Percentiles rank a stretch among this genome's conserved stretches.
Evolutionary conservation across 1,284 basidiomycete genomes (phyloP).

Genomic region (Sanghuangporus weigelae): DNA sequence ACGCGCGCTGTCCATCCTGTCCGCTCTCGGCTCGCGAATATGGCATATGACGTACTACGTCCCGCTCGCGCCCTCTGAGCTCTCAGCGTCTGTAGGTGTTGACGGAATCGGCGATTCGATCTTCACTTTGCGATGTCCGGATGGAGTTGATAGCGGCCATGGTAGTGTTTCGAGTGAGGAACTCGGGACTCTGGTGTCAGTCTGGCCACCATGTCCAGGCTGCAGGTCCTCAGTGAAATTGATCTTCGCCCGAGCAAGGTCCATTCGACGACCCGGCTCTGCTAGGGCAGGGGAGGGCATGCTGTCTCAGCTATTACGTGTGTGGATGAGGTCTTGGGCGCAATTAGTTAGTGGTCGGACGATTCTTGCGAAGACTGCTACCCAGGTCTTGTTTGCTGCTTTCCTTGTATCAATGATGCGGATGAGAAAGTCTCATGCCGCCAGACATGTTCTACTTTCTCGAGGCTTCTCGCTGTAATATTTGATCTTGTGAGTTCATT

Average conservation of each 20-base stretch:
- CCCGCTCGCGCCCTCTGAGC: conserved; percentile 4
- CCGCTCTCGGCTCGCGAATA: conserved; percentile 12
- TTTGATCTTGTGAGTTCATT: background rate
- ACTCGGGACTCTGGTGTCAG: conserved; percentile 19
- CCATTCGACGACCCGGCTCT: background rate
- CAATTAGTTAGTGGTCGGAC: conserved; percentile 20
- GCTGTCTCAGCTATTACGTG: background rate
- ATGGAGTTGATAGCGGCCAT: background rate
- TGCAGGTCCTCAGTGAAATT: conserved; percentile 21
- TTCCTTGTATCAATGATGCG: conserved; percentile 21
- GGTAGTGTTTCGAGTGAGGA: background rate
- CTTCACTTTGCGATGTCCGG: background rate
- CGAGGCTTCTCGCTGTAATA: background rate
- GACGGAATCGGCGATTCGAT: conserved; percentile 11
- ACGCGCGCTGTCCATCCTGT: conserved; percentile 19
- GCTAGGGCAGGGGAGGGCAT: background rate
- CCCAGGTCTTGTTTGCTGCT: conserved; percentile 21
- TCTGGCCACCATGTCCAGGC: conserved; percentile 22
- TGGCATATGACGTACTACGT: conserved; percentile 10
- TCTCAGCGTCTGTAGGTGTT: background rate
- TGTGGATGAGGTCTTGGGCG: conserved; percentile 20
- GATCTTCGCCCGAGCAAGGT: conserved; percentile 14
- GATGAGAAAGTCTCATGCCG: conserved; percentile 11
- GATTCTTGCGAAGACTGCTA: conserved; percentile 18
- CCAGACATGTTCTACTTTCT: conserved; percentile 1